Conservation (phyloP, 2,329 filamentous ascomycete species). For the Aspergillus caelatus region DNA sequence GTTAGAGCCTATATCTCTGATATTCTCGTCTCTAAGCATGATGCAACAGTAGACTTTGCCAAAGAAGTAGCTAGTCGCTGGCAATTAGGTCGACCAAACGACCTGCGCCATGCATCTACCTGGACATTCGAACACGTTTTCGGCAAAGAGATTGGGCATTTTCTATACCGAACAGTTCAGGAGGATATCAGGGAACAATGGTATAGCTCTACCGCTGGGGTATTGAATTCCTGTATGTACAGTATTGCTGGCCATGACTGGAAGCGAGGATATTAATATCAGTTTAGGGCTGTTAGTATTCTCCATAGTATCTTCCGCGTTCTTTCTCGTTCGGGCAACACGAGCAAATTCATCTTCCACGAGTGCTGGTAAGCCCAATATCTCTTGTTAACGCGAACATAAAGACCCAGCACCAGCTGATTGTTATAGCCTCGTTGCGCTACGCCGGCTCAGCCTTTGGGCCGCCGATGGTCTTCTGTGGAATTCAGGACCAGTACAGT, state of each 20-base stretch:
- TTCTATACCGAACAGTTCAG: background rate
- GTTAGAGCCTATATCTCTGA: background rate
- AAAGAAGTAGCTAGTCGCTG: background rate
- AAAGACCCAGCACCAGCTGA: background rate
- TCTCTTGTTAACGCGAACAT: background rate
- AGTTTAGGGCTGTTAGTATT: background rate
- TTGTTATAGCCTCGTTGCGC: background rate
- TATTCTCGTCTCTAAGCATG: background rate
- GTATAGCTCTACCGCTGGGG: background rate
- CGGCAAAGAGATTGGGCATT: background rate
- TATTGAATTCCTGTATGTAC: background rate
- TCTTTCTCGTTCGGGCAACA: background rate
- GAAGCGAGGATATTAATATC: background rate
- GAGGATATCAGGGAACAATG: background rate
- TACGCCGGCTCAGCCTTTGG: background rate
- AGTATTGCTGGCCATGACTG: background rate
- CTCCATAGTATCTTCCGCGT: background rate
- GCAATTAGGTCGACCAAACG: constrained; percentile 2
- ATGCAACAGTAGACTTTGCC: background rate
- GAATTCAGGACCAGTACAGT: background rate
- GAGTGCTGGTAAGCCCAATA: background rate
- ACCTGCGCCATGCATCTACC: background rate
- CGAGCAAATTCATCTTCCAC: background rate
- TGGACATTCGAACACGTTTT: background rate
- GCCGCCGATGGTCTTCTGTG: background rate